Base-by-base conservation (phyloP, 2,329 filamentous ascomycete genomes). In the Nemania sp. region DNA sequence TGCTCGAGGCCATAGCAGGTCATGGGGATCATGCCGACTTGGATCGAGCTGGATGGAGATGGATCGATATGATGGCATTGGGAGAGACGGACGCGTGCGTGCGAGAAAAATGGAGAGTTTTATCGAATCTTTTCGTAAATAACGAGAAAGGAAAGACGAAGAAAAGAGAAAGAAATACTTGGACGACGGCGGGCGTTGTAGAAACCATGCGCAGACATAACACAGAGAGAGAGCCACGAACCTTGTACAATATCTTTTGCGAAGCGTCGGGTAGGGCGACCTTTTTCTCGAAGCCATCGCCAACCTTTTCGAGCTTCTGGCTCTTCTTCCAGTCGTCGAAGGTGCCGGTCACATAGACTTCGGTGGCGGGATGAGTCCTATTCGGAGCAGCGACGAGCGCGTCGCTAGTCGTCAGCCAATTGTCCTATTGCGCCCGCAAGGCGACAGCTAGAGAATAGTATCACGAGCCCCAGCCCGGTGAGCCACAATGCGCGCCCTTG, bases 291-390 rank as follows among this genome's bases (percentile, higher is more conserved):
- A 96, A 96, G 69, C 83, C 71, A 65, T 87, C 81, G 73, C 84
- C 90, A 42, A 87, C 83, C 79, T 91, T 92, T 49, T 92, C 87
- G 59, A 99, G 84, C 80, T 90, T 86, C 75, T 94, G 86, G 58
- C 87, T 92, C 82, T 95, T 94, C 68, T 85, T 84, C 95, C 95
- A 99, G 79, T 91, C 85, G 79, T 98, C 94, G 75, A 98, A 98
- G 65, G 91, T 94, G 74, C 95, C 95, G 42, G 94, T 98, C 70
- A 98, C 95, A 77, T 90, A 94, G 76, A 98, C 94, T 74, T 96
- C 90, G 68, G 88, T 84, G 74, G 90, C 93, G 70, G 87, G 81
- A 76, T 95, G 88, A 74, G 89, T 87, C 94, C 94, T 97, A 78
- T 68, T 72, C 64, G 69, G 63, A 46, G 35, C 15, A 37, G 51